A percentile compares a stretch with the other conserved stretches of the same genome.
Evolutionary conservation across 345 rosid genomes (phyloP).

Genomic region (Jatropha curcas): DNA sequence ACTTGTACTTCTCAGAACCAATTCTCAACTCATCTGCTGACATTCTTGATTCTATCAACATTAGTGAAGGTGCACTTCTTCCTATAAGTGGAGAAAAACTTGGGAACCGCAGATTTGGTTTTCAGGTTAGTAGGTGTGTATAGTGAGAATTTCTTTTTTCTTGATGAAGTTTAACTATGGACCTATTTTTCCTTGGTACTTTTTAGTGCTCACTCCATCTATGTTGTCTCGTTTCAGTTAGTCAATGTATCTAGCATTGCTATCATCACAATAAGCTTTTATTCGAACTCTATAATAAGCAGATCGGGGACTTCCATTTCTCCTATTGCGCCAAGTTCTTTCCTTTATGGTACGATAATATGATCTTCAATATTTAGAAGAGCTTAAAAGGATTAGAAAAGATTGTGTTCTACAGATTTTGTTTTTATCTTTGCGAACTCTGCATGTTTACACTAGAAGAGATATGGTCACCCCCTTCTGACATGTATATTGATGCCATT

Average conservation of each 20-base stretch:
- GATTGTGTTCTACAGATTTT: not conserved
- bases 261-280: slow-evolving; percentile 54
- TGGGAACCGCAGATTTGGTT: slow-evolving; percentile 77
- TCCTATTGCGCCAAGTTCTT: slow-evolving; percentile 71
- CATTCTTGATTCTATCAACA: slow-evolving; percentile 48
- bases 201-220: slow-evolving; percentile 7
- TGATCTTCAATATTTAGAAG: slow-evolving; percentile 11
- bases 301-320: slow-evolving; percentile 72
- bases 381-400: not conserved
- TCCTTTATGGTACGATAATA: slow-evolving; percentile 82
- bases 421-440: not conserved
- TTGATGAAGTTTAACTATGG: not conserved
- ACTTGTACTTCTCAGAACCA: slow-evolving; percentile 78
- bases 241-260: slow-evolving; percentile 53
- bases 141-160: not conserved
- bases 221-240: slow-evolving; percentile 48
- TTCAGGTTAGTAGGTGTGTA: slow-evolving; percentile 47
- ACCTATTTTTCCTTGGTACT: not conserved
- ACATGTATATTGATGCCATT: slow-evolving; percentile 22
- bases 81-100: slow-evolving; percentile 52
- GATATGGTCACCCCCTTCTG: not conserved
- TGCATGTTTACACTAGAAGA: not conserved
- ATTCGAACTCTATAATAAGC: slow-evolving; percentile 56
- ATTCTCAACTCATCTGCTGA: slow-evolving; percentile 68
- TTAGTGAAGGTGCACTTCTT: slow-evolving; percentile 61